Percentiles rank a stretch among this genome's conserved stretches.
These are phyloP conservation scores for Mycena galericulata DNA, from an alignment of 768 basidiomycete genomes.

Conservation along the genomic window DNA sequence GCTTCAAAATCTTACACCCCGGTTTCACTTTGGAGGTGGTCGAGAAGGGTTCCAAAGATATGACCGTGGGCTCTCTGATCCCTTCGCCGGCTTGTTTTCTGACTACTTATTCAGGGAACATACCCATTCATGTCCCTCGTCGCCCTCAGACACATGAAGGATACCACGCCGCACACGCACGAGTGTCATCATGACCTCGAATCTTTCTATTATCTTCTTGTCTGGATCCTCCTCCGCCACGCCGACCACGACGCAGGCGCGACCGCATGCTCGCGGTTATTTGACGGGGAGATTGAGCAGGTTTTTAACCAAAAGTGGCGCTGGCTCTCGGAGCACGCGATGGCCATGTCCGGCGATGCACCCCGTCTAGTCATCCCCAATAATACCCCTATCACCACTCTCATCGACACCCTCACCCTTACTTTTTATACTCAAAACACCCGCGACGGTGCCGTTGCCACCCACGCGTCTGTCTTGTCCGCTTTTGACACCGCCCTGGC, in stretches of 20 bases:
- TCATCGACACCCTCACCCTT: background rate
- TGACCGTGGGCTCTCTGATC: constrained; percentile 2
- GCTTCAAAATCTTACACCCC: background rate
- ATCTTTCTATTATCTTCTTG: constrained; percentile 24
- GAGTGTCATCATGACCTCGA: constrained; percentile 20
- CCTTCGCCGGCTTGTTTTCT: background rate
- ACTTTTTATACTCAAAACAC: background rate
- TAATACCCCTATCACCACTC: background rate
- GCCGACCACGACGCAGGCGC: background rate
- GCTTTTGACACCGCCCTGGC: background rate
- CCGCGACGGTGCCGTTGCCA: background rate
- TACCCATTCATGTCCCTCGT: constrained; percentile 10
- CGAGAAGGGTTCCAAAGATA: constrained; percentile 2
- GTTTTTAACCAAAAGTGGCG: background rate
- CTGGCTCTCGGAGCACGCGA: background rate
- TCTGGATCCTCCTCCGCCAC: constrained; percentile 25
- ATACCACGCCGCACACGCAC: background rate
- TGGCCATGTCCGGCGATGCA: too few species aligned
- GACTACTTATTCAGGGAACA: constrained; percentile 3
- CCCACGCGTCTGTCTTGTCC: background rate
- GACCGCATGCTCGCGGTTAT: background rate
- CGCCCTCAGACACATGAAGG: background rate
- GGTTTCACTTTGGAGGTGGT: background rate
- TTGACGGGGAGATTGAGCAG: background rate
- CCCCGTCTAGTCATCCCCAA: too few species aligned